Percentiles rank a stretch among this genome's conserved stretches.
These are phyloP conservation scores for Mangifera indica DNA, from an alignment of 345 rosid species.

Conservation along the genomic window DNA sequence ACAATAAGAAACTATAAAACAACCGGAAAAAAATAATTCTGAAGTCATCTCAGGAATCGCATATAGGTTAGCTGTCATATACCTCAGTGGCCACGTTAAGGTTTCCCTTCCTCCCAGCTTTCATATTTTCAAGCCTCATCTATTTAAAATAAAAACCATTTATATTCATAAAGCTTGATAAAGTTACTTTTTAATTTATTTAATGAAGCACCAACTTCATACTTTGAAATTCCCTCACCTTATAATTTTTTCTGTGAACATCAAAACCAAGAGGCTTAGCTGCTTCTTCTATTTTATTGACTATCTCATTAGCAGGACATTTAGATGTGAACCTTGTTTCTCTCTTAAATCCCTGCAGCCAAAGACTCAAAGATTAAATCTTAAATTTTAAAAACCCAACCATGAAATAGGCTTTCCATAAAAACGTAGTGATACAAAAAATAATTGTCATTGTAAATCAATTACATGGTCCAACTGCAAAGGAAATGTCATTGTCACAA, in stretches of 20 bases:
- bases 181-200: background rate
- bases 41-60: background rate
- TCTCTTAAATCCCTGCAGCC: conserved; percentile 68
- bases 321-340: conserved; percentile 85
- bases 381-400: background rate
- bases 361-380: background rate
- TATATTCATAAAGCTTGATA: background rate
- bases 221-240: conserved; percentile 40
- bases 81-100: conserved; percentile 95
- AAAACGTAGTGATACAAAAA: too few relatives aligned
- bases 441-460: background rate
- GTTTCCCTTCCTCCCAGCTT: conserved; percentile 94
- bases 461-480: background rate
- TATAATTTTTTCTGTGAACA: conserved; percentile 87
- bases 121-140: conserved; percentile 89
- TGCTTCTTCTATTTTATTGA: conserved; percentile 82
- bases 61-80: conserved; percentile 9
- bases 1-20: conserved; percentile 13
- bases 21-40: background rate
- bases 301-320: conserved; percentile 82
- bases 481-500: background rate
- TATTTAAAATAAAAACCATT: conserved; percentile 21
- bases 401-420: background rate
- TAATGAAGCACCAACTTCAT: too few relatives aligned
- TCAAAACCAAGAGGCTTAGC: conserved; percentile 94